These are phyloP conservation scores for Croton laevigatus DNA, from an alignment of 441 rosid species.

Conservation along the genomic window DNA sequence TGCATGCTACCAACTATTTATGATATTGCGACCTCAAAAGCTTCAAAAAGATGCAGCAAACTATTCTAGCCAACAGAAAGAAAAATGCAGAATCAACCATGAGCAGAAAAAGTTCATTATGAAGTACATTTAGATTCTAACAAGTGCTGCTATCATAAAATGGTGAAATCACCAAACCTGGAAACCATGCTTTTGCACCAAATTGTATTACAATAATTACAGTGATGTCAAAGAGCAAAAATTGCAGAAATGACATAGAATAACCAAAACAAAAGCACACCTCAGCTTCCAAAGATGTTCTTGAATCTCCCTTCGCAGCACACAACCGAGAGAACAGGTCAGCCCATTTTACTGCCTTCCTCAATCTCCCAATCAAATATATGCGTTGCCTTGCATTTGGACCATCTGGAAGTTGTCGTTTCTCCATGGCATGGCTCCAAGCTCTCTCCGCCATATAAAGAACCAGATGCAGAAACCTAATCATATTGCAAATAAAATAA, in stretches of 20 bases:
- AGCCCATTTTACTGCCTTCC: slow-evolving; percentile 97
- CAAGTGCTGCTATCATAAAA: not conserved
- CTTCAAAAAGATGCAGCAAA: not conserved
- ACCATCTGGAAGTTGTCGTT: slow-evolving; percentile 93
- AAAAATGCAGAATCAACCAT: not conserved
- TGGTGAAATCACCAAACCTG: not conserved
- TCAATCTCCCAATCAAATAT: slow-evolving; percentile 86
- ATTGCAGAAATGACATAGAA: not conserved
- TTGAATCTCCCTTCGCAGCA: slow-evolving; percentile 76
- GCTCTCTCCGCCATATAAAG: slow-evolving; percentile 96
- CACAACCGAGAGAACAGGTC: slow-evolving; percentile 74
- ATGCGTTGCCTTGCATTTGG: slow-evolving; percentile 86
- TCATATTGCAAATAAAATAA: slow-evolving; percentile 22
- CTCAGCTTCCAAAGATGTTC: slow-evolving; percentile 96
- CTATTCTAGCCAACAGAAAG: not conserved
- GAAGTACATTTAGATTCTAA: not conserved
- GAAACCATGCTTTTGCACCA: not conserved
- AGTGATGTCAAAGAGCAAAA: not conserved
- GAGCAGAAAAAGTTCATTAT: not conserved
- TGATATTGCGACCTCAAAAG: not conserved
- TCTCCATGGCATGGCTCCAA: slow-evolving; percentile 99
- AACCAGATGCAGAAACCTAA: slow-evolving; percentile 90
- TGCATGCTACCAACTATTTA: not conserved
- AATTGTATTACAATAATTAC: slow-evolving; percentile 4
- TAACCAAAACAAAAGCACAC: slow-evolving; percentile 32